These are phyloP conservation scores for Otatea glauca DNA, from an alignment of 176 grass and related monocot genomes.

Conservation along the genomic window DNA sequence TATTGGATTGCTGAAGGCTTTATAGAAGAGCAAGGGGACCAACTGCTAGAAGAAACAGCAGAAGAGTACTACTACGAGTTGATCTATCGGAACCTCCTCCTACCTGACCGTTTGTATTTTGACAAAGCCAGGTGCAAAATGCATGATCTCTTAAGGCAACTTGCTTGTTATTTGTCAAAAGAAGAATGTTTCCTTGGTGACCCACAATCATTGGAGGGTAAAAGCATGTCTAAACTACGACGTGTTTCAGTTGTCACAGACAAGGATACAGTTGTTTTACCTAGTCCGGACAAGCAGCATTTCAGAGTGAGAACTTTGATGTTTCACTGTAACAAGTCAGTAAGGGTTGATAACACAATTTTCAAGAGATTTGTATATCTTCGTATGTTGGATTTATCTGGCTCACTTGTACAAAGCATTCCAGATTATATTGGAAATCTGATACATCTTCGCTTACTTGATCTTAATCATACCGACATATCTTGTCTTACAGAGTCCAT, in stretches of 20 bases:
- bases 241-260: not conserved
- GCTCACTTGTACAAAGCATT: not conserved
- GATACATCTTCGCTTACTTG: slow-evolving; percentile 38
- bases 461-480: slow-evolving; percentile 23
- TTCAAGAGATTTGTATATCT: slow-evolving; percentile 1
- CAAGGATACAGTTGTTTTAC: not conserved
- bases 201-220: not conserved
- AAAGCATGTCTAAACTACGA: not conserved
- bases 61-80: slow-evolving; percentile 45
- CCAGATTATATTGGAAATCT: slow-evolving; percentile 37
- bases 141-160: slow-evolving; percentile 46
- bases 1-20: slow-evolving; percentile 57
- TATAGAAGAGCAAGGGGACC: not conserved
- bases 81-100: slow-evolving; percentile 45
- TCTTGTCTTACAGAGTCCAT: slow-evolving; percentile 25
- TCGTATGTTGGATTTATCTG: not conserved
- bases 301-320: slow-evolving; percentile 6
- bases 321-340: not conserved
- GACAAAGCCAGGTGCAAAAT: not conserved
- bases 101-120: accelerated
- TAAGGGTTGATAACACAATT: slow-evolving; percentile 20
- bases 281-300: not conserved
- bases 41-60: slow-evolving; percentile 7
- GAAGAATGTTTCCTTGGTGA: slow-evolving; percentile 42
- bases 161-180: slow-evolving; percentile 36